These are phyloP conservation scores for Aspergillus aculeatus DNA, from an alignment of 2,329 filamentous ascomycete genomes.

Conservation along the genomic window DNA sequence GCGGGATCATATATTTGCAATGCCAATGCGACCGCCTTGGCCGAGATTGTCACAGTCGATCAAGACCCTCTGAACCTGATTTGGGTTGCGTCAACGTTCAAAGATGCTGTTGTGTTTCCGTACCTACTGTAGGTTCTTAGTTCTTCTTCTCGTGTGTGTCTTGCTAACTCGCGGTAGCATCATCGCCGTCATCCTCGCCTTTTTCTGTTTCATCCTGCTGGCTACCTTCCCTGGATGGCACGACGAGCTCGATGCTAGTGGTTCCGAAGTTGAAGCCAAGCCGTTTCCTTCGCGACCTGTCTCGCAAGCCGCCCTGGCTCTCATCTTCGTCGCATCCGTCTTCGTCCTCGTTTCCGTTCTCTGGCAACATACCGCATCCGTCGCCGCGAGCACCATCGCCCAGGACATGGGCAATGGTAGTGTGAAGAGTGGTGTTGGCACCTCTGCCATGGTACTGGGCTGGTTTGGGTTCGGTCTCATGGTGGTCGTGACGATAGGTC, in stretches of 20 bases:
- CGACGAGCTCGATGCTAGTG: slow-evolving; percentile 77
- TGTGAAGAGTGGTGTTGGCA: slow-evolving; percentile 84
- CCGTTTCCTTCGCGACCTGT: slow-evolving; percentile 90
- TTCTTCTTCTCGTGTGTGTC: not conserved
- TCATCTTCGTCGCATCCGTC: slow-evolving; percentile 73
- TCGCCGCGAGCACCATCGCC: slow-evolving; percentile 88
- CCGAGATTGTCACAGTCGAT: slow-evolving; percentile 82
- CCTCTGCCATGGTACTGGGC: slow-evolving; percentile 90
- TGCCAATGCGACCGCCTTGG: slow-evolving; percentile 92
- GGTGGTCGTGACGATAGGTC: slow-evolving; percentile 90
- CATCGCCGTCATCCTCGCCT: slow-evolving; percentile 95
- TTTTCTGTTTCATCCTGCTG: slow-evolving; percentile 90
- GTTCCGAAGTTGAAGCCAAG: slow-evolving; percentile 86
- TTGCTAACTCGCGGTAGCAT: slow-evolving; percentile 58
- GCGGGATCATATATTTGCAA: slow-evolving; percentile 91
- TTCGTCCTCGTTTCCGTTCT: slow-evolving; percentile 65
- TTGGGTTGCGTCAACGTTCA: slow-evolving; percentile 96
- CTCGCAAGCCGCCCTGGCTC: slow-evolving; percentile 85
- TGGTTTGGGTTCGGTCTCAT: slow-evolving; percentile 95
- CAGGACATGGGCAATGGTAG: slow-evolving; percentile 90
- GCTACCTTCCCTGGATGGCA: slow-evolving; percentile 98
- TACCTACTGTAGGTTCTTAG: slow-evolving; percentile 78
- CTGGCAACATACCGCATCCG: slow-evolving; percentile 82
- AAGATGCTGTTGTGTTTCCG: slow-evolving; percentile 97
- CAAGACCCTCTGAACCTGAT: slow-evolving; percentile 96